Evolutionary conservation across 768 basidiomycete genomes (phyloP).

Genomic region (Leccinum subtestaceum): DNA sequence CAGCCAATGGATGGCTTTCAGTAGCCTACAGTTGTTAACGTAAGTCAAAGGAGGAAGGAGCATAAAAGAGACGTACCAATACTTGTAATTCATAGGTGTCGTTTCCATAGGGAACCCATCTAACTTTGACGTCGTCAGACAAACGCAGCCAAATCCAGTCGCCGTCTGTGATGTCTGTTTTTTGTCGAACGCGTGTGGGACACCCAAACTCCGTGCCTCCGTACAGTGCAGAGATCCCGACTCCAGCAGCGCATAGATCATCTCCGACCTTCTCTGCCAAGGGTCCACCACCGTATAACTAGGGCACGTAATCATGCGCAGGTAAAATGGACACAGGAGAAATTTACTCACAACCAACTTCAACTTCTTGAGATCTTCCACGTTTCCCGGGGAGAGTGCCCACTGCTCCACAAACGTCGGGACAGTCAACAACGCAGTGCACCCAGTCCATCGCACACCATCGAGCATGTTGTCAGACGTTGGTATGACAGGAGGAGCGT

Average conservation of each 20-base stretch:
- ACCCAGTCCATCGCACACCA: slow-evolving; percentile 4
- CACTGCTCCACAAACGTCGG: slow-evolving; percentile 22
- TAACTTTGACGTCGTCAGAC: slow-evolving; percentile 16
- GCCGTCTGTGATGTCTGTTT: slow-evolving; percentile 8
- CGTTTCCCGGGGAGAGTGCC: slow-evolving; percentile 9
- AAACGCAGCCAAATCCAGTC: slow-evolving; percentile 19
- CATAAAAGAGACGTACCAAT: slow-evolving; percentile 25
- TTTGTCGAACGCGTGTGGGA: not conserved
- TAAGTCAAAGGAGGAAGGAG: not conserved
- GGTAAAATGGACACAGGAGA: not conserved
- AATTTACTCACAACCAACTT: slow-evolving; percentile 16
- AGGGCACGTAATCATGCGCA: not conserved
- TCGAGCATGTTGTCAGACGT: slow-evolving; percentile 23
- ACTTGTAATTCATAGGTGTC: slow-evolving; percentile 35
- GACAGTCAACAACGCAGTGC: slow-evolving; percentile 11
- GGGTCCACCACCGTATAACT: slow-evolving; percentile 17
- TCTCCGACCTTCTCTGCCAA: slow-evolving; percentile 15
- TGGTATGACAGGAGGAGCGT: slow-evolving; percentile 16
- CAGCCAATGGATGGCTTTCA: not conserved
- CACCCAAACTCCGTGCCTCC: slow-evolving; percentile 25
- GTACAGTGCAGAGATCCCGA: slow-evolving; percentile 11
- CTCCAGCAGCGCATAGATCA: slow-evolving; percentile 16
- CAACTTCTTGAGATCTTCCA: slow-evolving; percentile 19
- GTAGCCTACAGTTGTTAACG: not conserved
- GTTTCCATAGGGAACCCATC: slow-evolving; percentile 33